Conservation (phyloP, 805 yeast genomes). For the Maudiozyma barnettii region DNA sequence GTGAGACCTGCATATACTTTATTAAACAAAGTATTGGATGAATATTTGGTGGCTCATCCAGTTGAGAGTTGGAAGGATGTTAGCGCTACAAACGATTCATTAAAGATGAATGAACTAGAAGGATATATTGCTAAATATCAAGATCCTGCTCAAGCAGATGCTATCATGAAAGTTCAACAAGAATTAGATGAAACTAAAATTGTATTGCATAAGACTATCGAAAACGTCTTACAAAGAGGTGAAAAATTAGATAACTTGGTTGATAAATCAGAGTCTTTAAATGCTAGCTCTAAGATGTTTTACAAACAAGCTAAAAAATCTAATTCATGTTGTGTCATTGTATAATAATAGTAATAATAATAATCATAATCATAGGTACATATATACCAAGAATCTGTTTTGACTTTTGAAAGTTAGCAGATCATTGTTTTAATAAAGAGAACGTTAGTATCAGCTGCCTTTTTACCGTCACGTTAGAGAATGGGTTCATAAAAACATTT, state of each 20-base stretch:
- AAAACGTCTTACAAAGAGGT: constrained; percentile 88
- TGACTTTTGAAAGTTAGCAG: too few species aligned
- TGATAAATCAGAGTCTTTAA: constrained; percentile 89
- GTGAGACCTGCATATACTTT: constrained; percentile 93
- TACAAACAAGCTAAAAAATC: constrained; percentile 95
- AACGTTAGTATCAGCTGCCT: too few species aligned
- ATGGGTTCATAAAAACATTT: too few species aligned
- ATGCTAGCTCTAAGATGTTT: constrained; percentile 82
- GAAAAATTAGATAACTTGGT: constrained; percentile 91
- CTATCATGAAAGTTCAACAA: constrained; percentile 93
- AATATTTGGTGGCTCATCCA: constrained; percentile 77
- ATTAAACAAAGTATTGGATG: constrained; percentile 83
- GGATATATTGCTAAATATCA: constrained; percentile 75
- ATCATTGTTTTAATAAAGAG: too few species aligned
- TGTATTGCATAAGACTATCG: constrained; percentile 91
- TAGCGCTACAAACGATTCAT: constrained; percentile 32
- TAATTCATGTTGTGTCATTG: constrained; percentile 76
- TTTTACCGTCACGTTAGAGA: too few species aligned
- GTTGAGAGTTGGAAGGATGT: constrained; percentile 54
- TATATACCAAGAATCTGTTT: neutral
- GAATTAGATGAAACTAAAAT: constrained; percentile 97
- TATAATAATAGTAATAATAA: constrained; percentile 31
- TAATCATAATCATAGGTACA: neutral
- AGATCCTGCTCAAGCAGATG: constrained; percentile 95
- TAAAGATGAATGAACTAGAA: constrained; percentile 42